Evolutionary conservation across 1,284 basidiomycete species (phyloP), one percentile per base, ranked within the genome.

Genomic region (Stereum hirsutum): DNA sequence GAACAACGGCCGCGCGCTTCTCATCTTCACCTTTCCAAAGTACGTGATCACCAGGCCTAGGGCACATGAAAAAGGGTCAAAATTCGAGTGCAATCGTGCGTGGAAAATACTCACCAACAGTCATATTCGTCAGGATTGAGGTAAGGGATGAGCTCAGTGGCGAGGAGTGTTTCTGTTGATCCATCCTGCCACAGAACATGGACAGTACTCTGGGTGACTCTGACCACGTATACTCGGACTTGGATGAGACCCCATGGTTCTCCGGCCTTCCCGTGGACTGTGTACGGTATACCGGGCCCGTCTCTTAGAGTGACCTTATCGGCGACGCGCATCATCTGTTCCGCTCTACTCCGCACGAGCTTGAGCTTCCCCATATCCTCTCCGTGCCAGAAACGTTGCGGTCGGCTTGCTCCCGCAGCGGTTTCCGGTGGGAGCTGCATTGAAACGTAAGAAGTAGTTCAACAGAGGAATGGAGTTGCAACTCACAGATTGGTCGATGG

Each of bases 141-240:
- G 56, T 94, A 87, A 1, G 89, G 91, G 28, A 94, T 79, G 27
- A 94, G 66, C 12, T 79, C 72, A 17, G 67, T 75, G 3, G 89
- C 73, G 39, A 63, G 70, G 19, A 81, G 42, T 4, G 72, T 75
- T 54, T 84, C 78, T 45, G 62, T 68, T 6, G 66, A 69, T 15
- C 90, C 91, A 57, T 92, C 83, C 65, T 96, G 93, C 93, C 93
- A 97, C 14, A 93, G 59, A 24, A 96, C 69, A n/a, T 74, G 71
- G 24, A 89, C 68, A 10, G 62, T 69, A 8, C 88, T 87, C 43
- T 74, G 65, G 6, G 85, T 87, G 60, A 87, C 79, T 33, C 69
- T 72, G 36, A 95, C 81, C 20, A 74, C 66, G 48, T 81, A 72
- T 1, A 76, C 74, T 28, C 71, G 68, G 17, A 84, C 72, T 31